These are phyloP conservation scores for Neospora caninum DNA, from an alignment of 169 alveolate genomes.

Conservation along the genomic window DNA sequence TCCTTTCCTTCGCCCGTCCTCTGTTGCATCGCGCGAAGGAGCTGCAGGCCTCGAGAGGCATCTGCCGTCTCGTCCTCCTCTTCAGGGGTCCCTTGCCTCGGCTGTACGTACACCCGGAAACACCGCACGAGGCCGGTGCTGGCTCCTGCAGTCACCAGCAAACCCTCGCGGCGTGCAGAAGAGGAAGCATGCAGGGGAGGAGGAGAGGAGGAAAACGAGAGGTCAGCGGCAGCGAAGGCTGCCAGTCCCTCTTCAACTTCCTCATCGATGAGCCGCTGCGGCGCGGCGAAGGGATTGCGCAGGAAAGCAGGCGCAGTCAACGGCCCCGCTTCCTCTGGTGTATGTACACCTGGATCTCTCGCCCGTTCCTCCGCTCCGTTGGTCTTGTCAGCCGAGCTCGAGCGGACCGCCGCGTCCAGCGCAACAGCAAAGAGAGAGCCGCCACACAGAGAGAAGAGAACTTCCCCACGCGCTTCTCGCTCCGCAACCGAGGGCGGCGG, in stretches of 20 bases:
- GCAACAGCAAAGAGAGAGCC: conserved; percentile 4
- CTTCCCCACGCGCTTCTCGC: neutral
- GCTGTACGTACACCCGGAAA: conserved; percentile 22
- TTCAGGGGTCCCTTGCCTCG: neutral
- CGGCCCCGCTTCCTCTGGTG: neutral
- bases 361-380: neutral
- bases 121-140: conserved; percentile 21
- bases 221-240: neutral
- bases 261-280: neutral
- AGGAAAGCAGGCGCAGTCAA: neutral
- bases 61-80: neutral
- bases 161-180: neutral
- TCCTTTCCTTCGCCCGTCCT: neutral
- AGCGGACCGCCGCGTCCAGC: neutral
- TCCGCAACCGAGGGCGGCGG: neutral
- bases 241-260: neutral
- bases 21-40: neutral
- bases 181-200: neutral
- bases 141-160: neutral
- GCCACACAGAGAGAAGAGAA: neutral
- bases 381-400: neutral
- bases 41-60: neutral
- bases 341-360: neutral
- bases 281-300: neutral
- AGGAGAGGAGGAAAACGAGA: neutral